Evolutionary conservation across 2,329 filamentous ascomycete genomes (phyloP).

Genomic region (Diaporthe sp.): DNA sequence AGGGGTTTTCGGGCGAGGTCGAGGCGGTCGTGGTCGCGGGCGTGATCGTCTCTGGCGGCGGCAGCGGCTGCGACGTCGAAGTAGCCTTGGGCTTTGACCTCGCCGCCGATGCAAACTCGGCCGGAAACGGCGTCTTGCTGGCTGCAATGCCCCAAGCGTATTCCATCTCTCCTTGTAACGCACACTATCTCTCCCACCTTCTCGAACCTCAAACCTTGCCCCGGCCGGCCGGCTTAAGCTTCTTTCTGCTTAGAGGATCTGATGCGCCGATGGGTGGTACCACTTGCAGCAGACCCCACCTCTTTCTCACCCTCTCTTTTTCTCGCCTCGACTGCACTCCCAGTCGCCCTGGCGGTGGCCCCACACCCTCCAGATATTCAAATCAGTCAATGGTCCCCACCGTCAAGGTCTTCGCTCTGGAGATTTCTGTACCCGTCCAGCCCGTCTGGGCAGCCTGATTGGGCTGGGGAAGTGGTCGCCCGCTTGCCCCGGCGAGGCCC

Average conservation of each 20-base stretch:
- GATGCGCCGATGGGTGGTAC: neutral
- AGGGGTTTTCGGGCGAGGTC: neutral
- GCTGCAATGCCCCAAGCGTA: constrained; percentile 41
- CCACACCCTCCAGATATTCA: constrained; percentile 18
- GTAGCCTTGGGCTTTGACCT: constrained; percentile 22
- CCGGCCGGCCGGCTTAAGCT: neutral
- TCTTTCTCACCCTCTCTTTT: neutral
- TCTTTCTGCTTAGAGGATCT: constrained; percentile 29
- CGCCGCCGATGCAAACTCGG: constrained; percentile 32
- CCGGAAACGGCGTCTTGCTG: constrained; percentile 41
- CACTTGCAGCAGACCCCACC: constrained; percentile 20
- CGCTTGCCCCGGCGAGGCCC: constrained; percentile 27
- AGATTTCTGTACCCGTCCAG: neutral
- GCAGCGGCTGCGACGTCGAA: constrained; percentile 4
- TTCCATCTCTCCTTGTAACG: constrained; percentile 26
- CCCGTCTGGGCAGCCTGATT: constrained; percentile 20
- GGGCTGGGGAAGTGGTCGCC: neutral
- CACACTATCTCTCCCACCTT: neutral
- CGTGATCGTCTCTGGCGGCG: neutral
- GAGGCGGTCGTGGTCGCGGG: neutral
- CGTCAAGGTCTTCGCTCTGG: constrained; percentile 13
- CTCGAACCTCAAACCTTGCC: constrained; percentile 28
- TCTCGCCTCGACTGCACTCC: neutral
- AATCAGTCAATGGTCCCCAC: constrained; percentile 28
- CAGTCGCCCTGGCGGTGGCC: neutral